Base-by-base conservation (phyloP, 305 asterid genomes). In the Ruellia speciosa region DNA sequence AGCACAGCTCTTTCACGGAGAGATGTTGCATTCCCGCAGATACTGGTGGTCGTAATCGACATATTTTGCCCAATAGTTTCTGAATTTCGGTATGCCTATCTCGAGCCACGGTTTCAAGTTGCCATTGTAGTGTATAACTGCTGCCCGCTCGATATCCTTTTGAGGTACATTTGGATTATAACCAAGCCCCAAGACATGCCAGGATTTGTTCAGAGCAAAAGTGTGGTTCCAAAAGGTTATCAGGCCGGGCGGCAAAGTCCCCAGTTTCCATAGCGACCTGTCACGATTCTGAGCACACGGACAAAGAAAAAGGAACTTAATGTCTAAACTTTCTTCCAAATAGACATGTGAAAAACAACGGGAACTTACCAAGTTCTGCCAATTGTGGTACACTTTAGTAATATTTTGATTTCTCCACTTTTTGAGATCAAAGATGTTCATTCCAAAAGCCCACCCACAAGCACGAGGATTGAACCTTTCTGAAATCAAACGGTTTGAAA, bases 181-280 rank as follows among this genome's bases (percentile, higher is more conserved):
- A 18, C 97, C 96, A 28, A 90, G 97, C 58, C 97, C 97, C 64
- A 90, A 60, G 4, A 87, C 96, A 63, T 90, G 97, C 96, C 96
- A 90, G 0, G 84, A 78, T 62, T 78, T 81, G 54, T 83, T 86
- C 5, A 90, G 94, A 45, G 82, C 78, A 59, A 50, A 77, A 3
- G 83, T 87, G 3, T 72, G 82, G 20, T 87, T 83, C 96, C 90
- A 85, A 69, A 90, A 90, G 28, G 96, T 88, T 67, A 85, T 85
- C 67, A 88, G 69, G 58, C 96, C 96, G 1, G 94, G 95, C 10
- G 96, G 96, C 52, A 88, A 63, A 3, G 96, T 85, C 57, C 95
- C 97, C 53, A 90, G 79, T 71, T 86, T 90, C 97, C 97, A 90
- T n/a, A 90, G 73, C 62, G 63, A 73, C 66, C 96, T 85, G 61